Evolutionary conservation across 192 early-diverging fungal genomes (phyloP).

Genomic region (Gigaspora rosea): DNA sequence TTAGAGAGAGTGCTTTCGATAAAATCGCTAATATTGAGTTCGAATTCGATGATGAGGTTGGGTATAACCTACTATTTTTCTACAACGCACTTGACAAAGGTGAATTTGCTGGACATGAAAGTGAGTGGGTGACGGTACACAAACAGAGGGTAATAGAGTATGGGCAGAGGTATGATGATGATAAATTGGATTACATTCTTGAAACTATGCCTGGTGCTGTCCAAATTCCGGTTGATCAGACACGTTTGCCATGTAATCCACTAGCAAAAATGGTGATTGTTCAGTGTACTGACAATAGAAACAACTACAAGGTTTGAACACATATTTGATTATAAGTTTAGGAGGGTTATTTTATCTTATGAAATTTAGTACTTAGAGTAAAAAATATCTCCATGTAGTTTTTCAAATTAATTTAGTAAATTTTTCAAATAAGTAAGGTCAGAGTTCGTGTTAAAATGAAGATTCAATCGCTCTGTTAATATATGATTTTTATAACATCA

Average conservation of each 20-base stretch:
- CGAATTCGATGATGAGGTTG: slow-evolving; percentile 15
- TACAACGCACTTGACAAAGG: slow-evolving; percentile 23
- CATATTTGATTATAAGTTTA: not conserved
- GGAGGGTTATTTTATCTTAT: slow-evolving; percentile 2
- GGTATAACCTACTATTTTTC: slow-evolving; percentile 19
- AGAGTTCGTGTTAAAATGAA: slow-evolving; percentile 22
- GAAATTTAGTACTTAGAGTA: not conserved
- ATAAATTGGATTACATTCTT: not conserved
- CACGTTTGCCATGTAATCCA: not conserved
- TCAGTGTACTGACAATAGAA: not conserved
- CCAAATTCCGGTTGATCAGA: slow-evolving; percentile 6
- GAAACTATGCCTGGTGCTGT: slow-evolving; percentile 7
- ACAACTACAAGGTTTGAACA: slow-evolving; percentile 29
- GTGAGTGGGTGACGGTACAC: slow-evolving; percentile 3
- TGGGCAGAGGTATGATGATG: slow-evolving; percentile 9
- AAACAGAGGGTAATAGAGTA: slow-evolving; percentile 6
- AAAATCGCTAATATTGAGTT: slow-evolving; percentile 5
- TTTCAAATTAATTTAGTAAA: not conserved
- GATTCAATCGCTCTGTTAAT: not conserved
- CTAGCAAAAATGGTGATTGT: not conserved
- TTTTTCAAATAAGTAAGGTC: slow-evolving; percentile 28
- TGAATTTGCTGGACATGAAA: slow-evolving; percentile 10
- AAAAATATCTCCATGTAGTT: not conserved
- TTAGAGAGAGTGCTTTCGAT: slow-evolving; percentile 14
- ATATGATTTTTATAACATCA: slow-evolving; percentile 12